Evolutionary conservation across 495 filamentous ascomycete species (phyloP).

Genomic region (Schizothecium vesticola): DNA sequence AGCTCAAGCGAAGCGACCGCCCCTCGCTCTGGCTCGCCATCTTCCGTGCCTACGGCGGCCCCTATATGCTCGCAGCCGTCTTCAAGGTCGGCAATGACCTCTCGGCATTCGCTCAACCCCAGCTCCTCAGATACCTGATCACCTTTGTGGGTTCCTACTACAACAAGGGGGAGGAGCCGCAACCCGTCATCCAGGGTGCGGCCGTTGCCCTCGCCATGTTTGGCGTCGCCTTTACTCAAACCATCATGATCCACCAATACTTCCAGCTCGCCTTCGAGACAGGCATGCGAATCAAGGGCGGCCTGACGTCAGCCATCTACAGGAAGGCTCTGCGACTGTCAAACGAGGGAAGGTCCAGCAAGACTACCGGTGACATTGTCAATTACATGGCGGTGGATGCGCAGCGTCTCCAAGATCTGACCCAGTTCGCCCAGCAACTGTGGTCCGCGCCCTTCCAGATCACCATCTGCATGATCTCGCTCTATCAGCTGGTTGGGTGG

Average conservation of each 20-base stretch:
- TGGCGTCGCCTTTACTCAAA: constrained; percentile 76
- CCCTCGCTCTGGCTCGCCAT: constrained; percentile 93
- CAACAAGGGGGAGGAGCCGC: constrained; percentile 47
- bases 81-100: constrained; percentile 84
- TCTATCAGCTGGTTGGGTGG: constrained; percentile 87
- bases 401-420: constrained; percentile 88
- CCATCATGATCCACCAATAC: constrained; percentile 75
- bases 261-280: constrained; percentile 93
- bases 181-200: constrained; percentile 76
- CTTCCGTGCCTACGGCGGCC: constrained; percentile 75
- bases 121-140: constrained; percentile 81
- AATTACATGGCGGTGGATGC: constrained; percentile 99
- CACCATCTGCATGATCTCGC: constrained; percentile 83
- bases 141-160: constrained; percentile 87
- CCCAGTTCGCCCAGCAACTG: constrained; percentile 89
- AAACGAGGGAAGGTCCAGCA: constrained; percentile 84
- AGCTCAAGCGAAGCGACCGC: constrained; percentile 62
- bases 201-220: constrained; percentile 94
- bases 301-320: constrained; percentile 86
- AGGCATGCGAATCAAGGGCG: constrained; percentile 92
- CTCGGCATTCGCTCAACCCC: constrained; percentile 84
- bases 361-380: constrained; percentile 96
- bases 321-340: constrained; percentile 83
- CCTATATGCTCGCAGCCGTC: constrained; percentile 70
- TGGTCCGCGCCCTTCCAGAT: constrained; percentile 99